Percentiles rank a stretch among this genome's conserved stretches.
Evolutionary conservation across 768 basidiomycete genomes (phyloP).

Genomic region (Lactarius deliciosus): DNA sequence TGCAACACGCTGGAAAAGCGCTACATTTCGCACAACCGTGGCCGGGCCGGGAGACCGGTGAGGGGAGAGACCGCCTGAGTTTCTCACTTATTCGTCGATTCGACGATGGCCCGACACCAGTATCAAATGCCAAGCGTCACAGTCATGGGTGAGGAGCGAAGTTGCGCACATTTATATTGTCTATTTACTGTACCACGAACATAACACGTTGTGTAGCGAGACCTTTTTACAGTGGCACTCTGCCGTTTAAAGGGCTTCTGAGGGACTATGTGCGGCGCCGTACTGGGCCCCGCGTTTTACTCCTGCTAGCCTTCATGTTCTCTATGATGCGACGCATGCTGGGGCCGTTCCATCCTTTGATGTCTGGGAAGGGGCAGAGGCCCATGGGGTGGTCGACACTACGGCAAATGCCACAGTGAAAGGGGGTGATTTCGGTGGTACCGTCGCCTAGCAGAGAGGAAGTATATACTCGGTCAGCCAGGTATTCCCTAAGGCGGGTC

Average conservation of each 20-base stretch:
- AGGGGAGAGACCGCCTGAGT: no score
- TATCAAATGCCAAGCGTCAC: no score
- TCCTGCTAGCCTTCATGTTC: neutral
- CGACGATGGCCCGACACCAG: no score
- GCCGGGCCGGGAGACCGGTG: no score
- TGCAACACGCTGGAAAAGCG: no score
- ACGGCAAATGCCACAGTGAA: neutral
- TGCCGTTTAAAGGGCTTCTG: neutral
- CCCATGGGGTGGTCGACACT: neutral
- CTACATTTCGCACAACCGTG: no score
- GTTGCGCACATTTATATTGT: neutral
- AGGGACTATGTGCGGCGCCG: neutral
- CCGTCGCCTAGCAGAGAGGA: neutral
- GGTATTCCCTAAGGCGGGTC: neutral
- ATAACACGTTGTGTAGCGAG: neutral
- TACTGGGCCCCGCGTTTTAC: neutral
- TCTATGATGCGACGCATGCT: neutral
- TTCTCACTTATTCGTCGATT: no score
- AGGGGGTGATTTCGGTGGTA: neutral
- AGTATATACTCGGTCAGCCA: neutral
- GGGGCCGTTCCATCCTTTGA: neutral
- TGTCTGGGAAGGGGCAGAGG: neutral
- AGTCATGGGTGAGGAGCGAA: neutral
- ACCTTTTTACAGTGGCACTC: neutral
- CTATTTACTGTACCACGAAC: neutral